Conservation (phyloP, 2,329 filamentous ascomycete genomes). For the Diaporthe nobilis region DNA sequence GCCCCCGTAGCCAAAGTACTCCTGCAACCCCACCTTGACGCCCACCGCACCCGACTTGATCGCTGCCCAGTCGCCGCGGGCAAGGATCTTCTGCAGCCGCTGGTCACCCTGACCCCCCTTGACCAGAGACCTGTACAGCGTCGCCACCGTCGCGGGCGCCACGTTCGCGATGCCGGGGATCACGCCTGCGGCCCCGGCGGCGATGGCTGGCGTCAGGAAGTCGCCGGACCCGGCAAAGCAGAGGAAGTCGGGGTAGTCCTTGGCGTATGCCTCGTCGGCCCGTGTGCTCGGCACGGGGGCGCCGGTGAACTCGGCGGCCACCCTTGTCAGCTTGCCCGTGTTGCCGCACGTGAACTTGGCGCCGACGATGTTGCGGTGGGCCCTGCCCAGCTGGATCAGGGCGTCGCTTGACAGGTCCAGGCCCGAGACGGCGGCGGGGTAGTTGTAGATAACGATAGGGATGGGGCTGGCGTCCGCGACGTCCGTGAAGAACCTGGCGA, state of each 20-base stretch:
- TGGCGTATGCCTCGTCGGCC: conserved; percentile 39
- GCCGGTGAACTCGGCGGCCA: conserved; percentile 57
- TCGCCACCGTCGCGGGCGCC: conserved; percentile 71
- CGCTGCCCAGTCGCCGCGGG: conserved; percentile 77
- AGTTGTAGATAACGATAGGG: conserved; percentile 70
- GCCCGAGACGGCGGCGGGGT: conserved; percentile 65
- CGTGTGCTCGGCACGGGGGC: neutral
- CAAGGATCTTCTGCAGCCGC: conserved; percentile 73
- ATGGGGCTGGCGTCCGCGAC: conserved; percentile 66
- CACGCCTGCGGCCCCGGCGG: conserved; percentile 79
- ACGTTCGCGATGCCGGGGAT: conserved; percentile 82
- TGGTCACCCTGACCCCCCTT: conserved; percentile 67
- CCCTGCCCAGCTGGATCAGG: conserved; percentile 60
- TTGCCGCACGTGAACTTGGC: conserved; percentile 70
- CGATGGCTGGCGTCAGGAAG: conserved; percentile 79
- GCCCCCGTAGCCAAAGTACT: conserved; percentile 76
- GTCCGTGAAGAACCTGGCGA: conserved; percentile 72
- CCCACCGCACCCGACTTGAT: conserved; percentile 79
- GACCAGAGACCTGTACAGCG: conserved; percentile 66
- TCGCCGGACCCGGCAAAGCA: conserved; percentile 81
- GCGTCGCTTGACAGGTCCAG: conserved; percentile 66
- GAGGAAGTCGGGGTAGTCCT: conserved; percentile 64
- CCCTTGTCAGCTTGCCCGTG: conserved; percentile 70
- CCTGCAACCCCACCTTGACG: conserved; percentile 75
- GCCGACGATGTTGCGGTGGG: conserved; percentile 68